These are phyloP conservation scores for Thelephora terrestris DNA, from an alignment of 1,284 basidiomycete genomes.

Conservation along the genomic window DNA sequence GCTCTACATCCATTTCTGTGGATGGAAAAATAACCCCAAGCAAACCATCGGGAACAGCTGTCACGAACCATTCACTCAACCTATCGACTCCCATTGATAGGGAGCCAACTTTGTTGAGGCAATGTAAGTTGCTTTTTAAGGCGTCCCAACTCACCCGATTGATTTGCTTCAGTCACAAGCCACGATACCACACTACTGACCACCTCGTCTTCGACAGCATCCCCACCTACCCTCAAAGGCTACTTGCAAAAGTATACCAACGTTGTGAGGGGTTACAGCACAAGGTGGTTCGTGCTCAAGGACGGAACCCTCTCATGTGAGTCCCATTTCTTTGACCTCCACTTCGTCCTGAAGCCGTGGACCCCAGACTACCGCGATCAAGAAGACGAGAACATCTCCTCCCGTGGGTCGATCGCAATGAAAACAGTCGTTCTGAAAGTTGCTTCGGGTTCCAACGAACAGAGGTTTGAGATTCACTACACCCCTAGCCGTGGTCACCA, in stretches of 20 bases:
- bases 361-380: conserved; percentile 79
- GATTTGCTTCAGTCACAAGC: conserved; percentile 51
- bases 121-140: conserved; percentile 44
- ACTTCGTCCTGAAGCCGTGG: conserved; percentile 5
- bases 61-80: too few species aligned
- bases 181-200: conserved; percentile 64
- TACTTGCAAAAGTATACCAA: conserved; percentile 89
- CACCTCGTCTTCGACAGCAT: conserved; percentile 23
- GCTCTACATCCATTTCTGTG: too few species aligned
- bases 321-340: conserved; percentile 18
- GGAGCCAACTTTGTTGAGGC: conserved; percentile 80
- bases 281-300: conserved; percentile 91
- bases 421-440: conserved; percentile 62
- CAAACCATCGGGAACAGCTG: too few species aligned
- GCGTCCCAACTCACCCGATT: background rate
- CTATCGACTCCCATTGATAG: too few species aligned
- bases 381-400: conserved; percentile 84
- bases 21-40: too few species aligned
- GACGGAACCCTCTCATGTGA: conserved; percentile 77
- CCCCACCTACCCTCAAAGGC: conserved; percentile 64
- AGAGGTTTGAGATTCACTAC: conserved; percentile 80
- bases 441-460: conserved; percentile 42
- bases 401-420: conserved; percentile 86
- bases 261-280: conserved; percentile 84
- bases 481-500: conserved; percentile 37